Evolutionary conservation across 129 eudicot species (phyloP).

Genomic region (Tanacetum coccineum): DNA sequence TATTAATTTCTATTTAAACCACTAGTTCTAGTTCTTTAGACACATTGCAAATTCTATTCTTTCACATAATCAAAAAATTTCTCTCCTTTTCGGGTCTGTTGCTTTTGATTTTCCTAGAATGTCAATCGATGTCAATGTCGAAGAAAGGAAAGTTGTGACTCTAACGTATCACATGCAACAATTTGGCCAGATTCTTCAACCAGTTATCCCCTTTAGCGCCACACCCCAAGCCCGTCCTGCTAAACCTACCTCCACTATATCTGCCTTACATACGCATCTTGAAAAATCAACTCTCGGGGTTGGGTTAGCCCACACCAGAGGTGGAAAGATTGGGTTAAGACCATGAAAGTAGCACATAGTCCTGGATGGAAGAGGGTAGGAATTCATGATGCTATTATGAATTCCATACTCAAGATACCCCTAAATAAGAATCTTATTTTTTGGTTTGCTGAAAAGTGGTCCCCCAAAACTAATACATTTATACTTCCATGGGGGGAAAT

Average conservation of each 20-base stretch:
- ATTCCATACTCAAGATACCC: conserved; percentile 26
- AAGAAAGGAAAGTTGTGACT: conserved; percentile 9
- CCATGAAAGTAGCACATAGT: conserved; percentile 10
- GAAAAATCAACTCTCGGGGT: not conserved
- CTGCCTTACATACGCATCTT: not conserved
- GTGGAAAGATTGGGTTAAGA: conserved; percentile 35
- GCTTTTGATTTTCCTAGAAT: conserved; percentile 15
- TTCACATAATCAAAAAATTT: not conserved
- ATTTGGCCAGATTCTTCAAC: conserved; percentile 6
- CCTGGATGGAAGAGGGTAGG: conserved; percentile 26
- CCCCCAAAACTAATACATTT: conserved; percentile 38
- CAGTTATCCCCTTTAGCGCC: not conserved
- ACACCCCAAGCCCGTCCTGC: conserved; percentile 1
- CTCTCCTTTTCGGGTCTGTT: conserved; percentile 6
- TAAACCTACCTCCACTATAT: conserved; percentile 1
- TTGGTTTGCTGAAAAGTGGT: conserved; percentile 35
- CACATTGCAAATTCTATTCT: not conserved
- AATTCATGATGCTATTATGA: conserved; percentile 26
- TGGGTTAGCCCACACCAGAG: conserved; percentile 17
- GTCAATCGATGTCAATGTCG: conserved; percentile 1
- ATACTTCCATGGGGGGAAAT: conserved; percentile 52
- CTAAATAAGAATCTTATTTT: conserved; percentile 21
- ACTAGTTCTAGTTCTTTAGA: conserved; percentile 15
- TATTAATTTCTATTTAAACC: conserved; percentile 22
- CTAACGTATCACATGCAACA: not conserved